A percentile compares a stretch with the other conserved stretches of the same genome.
These are phyloP conservation scores for Sergeia podlipaevii DNA, from an alignment of 208 protist species.

Conservation along the genomic window DNA sequence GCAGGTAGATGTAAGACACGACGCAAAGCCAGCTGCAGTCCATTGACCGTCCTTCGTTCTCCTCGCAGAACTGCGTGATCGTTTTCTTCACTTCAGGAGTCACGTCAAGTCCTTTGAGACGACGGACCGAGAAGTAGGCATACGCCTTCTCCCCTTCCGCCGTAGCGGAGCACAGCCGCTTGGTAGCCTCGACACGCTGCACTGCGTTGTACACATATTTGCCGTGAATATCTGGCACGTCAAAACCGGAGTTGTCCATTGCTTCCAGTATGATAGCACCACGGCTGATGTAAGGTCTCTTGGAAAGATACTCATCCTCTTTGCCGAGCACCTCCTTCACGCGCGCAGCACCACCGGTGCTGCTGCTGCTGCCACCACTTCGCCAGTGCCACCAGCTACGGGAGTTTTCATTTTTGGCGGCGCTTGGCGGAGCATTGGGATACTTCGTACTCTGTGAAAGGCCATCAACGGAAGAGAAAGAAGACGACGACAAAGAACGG, in stretches of 20 bases:
- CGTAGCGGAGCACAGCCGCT: constrained; percentile 34
- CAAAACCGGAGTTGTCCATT: constrained; percentile 70
- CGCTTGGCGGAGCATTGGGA: neutral
- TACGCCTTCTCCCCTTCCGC: constrained; percentile 32
- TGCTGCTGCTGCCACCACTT: constrained; percentile 1
- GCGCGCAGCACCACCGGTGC: neutral
- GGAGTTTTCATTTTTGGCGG: neutral
- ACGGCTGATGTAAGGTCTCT: constrained; percentile 20
- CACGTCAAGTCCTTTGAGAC: constrained; percentile 33
- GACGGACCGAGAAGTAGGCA: constrained; percentile 58
- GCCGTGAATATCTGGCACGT: constrained; percentile 56
- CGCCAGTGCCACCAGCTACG: neutral
- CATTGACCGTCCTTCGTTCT: constrained; percentile 11
- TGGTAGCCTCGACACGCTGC: constrained; percentile 52
- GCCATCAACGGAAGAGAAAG: too few species aligned
- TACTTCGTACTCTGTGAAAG: too few species aligned
- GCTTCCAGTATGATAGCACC: constrained; percentile 69
- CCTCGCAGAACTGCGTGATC: neutral
- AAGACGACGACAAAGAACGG: too few species aligned
- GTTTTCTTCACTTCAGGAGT: constrained; percentile 20
- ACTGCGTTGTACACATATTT: constrained; percentile 39
- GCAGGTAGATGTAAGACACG: constrained; percentile 27
- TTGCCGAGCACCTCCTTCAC: constrained; percentile 25
- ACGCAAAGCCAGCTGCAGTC: constrained; percentile 16
- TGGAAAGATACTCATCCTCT: constrained; percentile 17